Conservation (phyloP, 768 basidiomycete genomes). For the Panaeolus cyanescens region DNA sequence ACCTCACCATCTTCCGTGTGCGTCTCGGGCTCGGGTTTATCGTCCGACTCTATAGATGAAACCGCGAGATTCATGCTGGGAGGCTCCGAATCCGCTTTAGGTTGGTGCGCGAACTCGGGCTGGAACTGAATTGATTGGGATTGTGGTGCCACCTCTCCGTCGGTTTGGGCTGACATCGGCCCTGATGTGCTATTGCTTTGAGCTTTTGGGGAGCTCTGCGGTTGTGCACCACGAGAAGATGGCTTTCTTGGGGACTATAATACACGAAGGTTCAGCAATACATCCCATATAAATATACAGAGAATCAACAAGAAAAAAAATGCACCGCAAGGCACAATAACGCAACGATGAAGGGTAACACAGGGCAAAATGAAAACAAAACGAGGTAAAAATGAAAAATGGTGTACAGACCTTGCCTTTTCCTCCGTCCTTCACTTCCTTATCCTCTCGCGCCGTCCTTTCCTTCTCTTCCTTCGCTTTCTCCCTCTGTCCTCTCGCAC, state of each 20-base stretch:
- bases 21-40: background rate
- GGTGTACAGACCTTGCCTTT: background rate
- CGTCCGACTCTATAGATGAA: background rate
- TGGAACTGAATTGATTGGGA: no score
- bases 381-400: background rate
- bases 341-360: background rate
- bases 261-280: background rate
- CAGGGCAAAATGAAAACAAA: background rate
- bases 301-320: background rate
- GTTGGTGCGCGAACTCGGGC: no score
- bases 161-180: background rate
- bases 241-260: background rate
- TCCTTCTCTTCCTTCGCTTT: conserved; percentile 7
- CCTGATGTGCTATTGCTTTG: background rate
- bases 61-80: background rate
- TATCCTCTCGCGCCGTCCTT: conserved; percentile 8
- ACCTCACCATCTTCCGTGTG: no score
- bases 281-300: background rate
- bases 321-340: background rate
- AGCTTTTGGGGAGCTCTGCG: background rate
- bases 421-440: conserved; percentile 10
- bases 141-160: background rate
- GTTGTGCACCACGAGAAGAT: background rate
- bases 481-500: conserved; percentile 8
- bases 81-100: background rate